Conservation (phyloP, 495 filamentous ascomycete genomes). For the Hypoxylon crocopeplum region DNA sequence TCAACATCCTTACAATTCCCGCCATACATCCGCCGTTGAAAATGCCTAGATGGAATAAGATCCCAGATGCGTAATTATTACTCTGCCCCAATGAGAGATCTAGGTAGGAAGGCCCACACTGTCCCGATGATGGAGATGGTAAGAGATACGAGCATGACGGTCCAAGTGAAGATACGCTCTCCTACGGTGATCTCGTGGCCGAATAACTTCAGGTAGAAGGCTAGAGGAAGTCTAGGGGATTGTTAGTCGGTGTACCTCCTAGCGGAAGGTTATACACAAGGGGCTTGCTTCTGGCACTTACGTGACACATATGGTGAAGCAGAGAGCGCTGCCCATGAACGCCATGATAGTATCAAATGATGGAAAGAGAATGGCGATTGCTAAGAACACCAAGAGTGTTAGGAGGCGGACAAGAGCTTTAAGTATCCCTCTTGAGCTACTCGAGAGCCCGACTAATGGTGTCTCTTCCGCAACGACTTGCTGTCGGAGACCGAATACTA, state of each 20-base stretch:
- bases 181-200: slow-evolving; percentile 70
- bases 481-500: slow-evolving; percentile 73
- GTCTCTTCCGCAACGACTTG: slow-evolving; percentile 55
- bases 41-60: background rate
- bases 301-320: slow-evolving; percentile 94
- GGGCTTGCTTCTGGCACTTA: too few relatives aligned
- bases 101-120: slow-evolving; percentile 86
- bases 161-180: slow-evolving; percentile 72
- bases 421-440: slow-evolving; percentile 62
- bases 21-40: background rate
- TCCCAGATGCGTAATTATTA: slow-evolving; percentile 2
- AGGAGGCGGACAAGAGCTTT: slow-evolving; percentile 67
- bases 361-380: slow-evolving; percentile 78
- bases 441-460: slow-evolving; percentile 59
- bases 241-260: background rate
- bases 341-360: slow-evolving; percentile 94
- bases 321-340: slow-evolving; percentile 87
- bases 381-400: slow-evolving; percentile 49
- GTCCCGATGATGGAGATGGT: slow-evolving; percentile 79
- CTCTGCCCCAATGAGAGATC: slow-evolving; percentile 57
- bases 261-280: background rate
- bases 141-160: slow-evolving; percentile 71
- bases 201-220: slow-evolving; percentile 94
- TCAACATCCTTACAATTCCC: background rate
- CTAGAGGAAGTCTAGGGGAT: slow-evolving; percentile 65